Evolutionary conservation across 2,329 filamentous ascomycete species (phyloP), one percentile per base, ranked within the genome.

Genomic region (Aspergillus calidoustus): DNA sequence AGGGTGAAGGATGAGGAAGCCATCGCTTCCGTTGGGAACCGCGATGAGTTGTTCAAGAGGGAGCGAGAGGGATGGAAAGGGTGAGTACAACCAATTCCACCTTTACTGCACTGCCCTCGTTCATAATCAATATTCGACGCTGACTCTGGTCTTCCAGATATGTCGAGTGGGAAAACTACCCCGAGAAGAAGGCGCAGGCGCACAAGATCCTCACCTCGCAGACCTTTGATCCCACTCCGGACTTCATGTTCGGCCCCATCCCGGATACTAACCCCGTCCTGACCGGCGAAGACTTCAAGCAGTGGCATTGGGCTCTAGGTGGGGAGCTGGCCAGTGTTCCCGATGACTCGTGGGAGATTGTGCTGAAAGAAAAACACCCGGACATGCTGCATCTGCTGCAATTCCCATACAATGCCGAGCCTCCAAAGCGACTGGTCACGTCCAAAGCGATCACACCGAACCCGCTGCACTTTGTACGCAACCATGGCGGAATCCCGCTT

Each of bases 161-260:
- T 63, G 80, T 91, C 6, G 88, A 90, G 68, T 90, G 88, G 88
- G 88, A 90, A 70, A 82, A 86, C 13, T 89, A 90, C 57, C 88
- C 89, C 0, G 86, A 89, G 52, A 91, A 90, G 74, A 89, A 89
- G 68, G 81, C 80, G 28, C 77, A 82, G 50, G 88, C 86, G 0
- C 81, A 83, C 51, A 80, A 85, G 59, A 83, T 89, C 52, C 70
- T 89, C 15, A 76, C 76, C 25, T 77, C 76, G 54, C 83, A 86
- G 75, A 83, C 61, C 83, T 88, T 72, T 80, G 81, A 43, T 19
- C 66, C 66, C 15, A 69, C 69, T 59, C 84, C 86, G 0, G 86
- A 88, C 64, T 88, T 82, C 62, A 84, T 87, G 64, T 76, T 88
- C 0, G 81, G 75, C 0, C 82, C 82, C 0, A 79, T 89, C 6